Conservation (phyloP, 1,284 basidiomycete species). For the Pseudomicrostroma phylloplanum region DNA sequence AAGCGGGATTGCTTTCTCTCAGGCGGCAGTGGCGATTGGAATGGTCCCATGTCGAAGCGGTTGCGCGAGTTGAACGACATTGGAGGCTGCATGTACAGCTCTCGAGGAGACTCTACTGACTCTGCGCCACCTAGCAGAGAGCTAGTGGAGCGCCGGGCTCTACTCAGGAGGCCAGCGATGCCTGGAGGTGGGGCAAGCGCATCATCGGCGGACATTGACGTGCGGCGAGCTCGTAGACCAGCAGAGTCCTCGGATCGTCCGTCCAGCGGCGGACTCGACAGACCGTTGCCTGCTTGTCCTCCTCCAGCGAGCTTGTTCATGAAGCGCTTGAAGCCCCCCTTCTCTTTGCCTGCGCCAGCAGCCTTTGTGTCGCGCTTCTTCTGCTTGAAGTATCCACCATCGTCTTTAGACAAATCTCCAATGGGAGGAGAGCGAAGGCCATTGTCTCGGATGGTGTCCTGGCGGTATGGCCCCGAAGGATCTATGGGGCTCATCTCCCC, state of each 20-base stretch:
- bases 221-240: background rate
- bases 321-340: slow-evolving; percentile 34
- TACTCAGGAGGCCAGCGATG: slow-evolving; percentile 7
- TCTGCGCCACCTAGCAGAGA: slow-evolving; percentile 13
- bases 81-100: slow-evolving; percentile 27
- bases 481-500: slow-evolving; percentile 17
- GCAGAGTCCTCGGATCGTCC: slow-evolving; percentile 8
- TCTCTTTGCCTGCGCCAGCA: slow-evolving; percentile 18
- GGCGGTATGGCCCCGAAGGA: background rate
- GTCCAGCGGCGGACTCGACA: background rate
- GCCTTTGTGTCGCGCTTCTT: background rate
- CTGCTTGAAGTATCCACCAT: slow-evolving; percentile 8
- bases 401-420: no score
- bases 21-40: slow-evolving; percentile 23
- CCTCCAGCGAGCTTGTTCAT: slow-evolving; percentile 30
- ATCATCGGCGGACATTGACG: slow-evolving; percentile 11
- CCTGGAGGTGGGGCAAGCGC: slow-evolving; percentile 12
- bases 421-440: no score
- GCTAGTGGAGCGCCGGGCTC: slow-evolving; percentile 16
- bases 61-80: slow-evolving; percentile 31
- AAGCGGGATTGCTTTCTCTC: slow-evolving; percentile 10
- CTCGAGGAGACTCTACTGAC: slow-evolving; percentile 22
- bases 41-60: slow-evolving; percentile 39
- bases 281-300: background rate
- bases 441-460: no score